A percentile compares a stretch with the other conserved stretches of the same genome.
phyloP scores from a whole-genome alignment of 108 stramenopile genomes.

The Schizochytrium sp. region DNA sequence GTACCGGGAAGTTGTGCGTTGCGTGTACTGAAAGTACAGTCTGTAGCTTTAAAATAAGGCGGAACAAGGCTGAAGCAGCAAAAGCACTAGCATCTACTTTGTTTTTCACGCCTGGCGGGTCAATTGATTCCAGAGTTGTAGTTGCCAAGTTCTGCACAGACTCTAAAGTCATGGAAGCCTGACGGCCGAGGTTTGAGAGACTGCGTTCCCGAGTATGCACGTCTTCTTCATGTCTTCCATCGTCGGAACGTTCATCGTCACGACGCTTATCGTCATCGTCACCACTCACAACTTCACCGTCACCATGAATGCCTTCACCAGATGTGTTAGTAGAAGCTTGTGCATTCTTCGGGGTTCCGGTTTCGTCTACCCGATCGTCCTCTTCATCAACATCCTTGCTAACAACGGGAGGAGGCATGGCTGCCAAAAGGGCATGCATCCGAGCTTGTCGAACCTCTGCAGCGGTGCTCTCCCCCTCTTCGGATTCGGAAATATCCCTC shows the following conservation, averaged over 20 bases:
- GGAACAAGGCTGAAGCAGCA: slow-evolving; percentile 12
- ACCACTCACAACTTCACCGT: background rate
- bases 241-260: background rate
- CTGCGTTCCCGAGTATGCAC: background rate
- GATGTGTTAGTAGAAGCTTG: background rate
- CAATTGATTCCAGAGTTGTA: slow-evolving; percentile 12
- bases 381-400: slow-evolving; percentile 33
- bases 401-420: slow-evolving; percentile 51
- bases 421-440: slow-evolving; percentile 55
- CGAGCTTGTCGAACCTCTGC: slow-evolving; percentile 31
- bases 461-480: too few relatives aligned
- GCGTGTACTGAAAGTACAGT: slow-evolving; percentile 43
- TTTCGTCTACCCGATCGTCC: background rate
- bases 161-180: slow-evolving; percentile 45
- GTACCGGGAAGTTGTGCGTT: slow-evolving; percentile 46
- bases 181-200: slow-evolving; percentile 26
- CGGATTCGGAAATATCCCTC: background rate
- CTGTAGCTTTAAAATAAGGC: slow-evolving; percentile 46
- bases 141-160: slow-evolving; percentile 51
- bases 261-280: slow-evolving; percentile 28
- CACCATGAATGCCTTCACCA: background rate
- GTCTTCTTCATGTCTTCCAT: background rate
- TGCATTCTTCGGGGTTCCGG: background rate
- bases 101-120: background rate
- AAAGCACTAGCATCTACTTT: slow-evolving; percentile 29